phyloP scores from a whole-genome alignment of 805 yeast genomes.

The Candida alai region DNA sequence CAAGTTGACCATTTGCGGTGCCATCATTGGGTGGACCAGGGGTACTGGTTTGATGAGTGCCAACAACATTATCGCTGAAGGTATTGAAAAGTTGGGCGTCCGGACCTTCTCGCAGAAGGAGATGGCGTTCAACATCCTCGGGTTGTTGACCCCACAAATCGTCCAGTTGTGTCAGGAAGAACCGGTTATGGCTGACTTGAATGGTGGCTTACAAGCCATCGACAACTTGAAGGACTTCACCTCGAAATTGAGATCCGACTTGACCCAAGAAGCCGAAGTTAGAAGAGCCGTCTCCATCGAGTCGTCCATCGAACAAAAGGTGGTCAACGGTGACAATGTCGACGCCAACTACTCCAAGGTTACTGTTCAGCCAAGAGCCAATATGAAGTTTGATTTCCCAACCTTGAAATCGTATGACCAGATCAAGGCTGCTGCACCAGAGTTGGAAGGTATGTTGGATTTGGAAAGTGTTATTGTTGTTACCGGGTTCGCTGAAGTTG shows the following conservation, averaged over 20 bases:
- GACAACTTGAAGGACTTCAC: constrained; percentile 89
- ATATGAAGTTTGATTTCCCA: constrained; percentile 93
- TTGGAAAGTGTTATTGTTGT: constrained; percentile 90
- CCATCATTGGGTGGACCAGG: constrained; percentile 99
- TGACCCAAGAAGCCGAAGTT: constrained; percentile 79
- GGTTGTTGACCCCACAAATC: constrained; percentile 84
- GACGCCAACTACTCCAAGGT: constrained; percentile 81
- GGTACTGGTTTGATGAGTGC: constrained; percentile 99
- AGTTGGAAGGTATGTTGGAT: constrained; percentile 86
- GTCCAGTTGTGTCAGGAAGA: constrained; percentile 83
- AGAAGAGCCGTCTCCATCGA: constrained; percentile 95
- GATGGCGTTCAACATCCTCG: constrained; percentile 98
- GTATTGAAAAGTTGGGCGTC: constrained; percentile 91
- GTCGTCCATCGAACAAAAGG: constrained; percentile 80
- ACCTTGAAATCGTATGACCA: constrained; percentile 71
- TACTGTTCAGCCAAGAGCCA: constrained; percentile 87
- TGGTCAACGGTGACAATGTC: constrained; percentile 82
- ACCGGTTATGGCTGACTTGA: constrained; percentile 96
- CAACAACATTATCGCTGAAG: constrained; percentile 96
- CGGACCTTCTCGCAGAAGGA: constrained; percentile 98
- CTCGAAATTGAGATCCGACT: constrained; percentile 69
- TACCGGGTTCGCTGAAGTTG: constrained; percentile 97
- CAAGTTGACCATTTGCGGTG: constrained; percentile 95
- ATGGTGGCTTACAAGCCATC: constrained; percentile 96
- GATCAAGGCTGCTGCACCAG: constrained; percentile 63